A percentile compares a stretch with the other conserved stretches of the same genome.
Conservation (phyloP, 176 grass and related monocot species). For the Aegilops longissima region DNA sequence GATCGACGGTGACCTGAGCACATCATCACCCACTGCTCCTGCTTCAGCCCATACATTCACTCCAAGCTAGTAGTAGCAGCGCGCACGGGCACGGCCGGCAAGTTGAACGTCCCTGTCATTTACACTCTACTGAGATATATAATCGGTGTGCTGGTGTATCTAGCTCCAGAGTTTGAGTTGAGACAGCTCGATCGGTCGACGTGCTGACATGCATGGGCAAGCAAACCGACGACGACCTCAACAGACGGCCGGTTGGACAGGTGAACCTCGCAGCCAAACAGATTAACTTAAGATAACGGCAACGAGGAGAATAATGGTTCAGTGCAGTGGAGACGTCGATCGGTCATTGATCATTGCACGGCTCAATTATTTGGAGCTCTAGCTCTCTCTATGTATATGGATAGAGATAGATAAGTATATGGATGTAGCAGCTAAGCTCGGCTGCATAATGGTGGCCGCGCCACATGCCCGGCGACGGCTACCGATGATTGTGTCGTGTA, state of each 20-base stretch:
- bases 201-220: background rate
- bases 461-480: background rate
- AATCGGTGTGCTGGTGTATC: background rate
- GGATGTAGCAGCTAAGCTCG: background rate
- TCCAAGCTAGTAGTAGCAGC: background rate
- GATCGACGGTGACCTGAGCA: conserved; percentile 2
- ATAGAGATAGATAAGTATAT: background rate
- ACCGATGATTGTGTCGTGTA: too few species aligned
- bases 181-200: background rate
- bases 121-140: background rate
- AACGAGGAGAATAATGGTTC: background rate
- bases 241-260: background rate
- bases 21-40: background rate
- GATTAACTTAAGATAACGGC: background rate
- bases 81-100: background rate
- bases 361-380: background rate
- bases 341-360: background rate
- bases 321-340: background rate
- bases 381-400: background rate
- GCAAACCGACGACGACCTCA: conserved; percentile 20
- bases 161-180: background rate
- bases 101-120: background rate
- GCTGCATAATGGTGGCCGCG: background rate
- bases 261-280: too few species aligned
- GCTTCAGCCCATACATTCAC: background rate